Conservation (phyloP, 2,329 filamentous ascomycete genomes). For the Cladosporium sp. region DNA sequence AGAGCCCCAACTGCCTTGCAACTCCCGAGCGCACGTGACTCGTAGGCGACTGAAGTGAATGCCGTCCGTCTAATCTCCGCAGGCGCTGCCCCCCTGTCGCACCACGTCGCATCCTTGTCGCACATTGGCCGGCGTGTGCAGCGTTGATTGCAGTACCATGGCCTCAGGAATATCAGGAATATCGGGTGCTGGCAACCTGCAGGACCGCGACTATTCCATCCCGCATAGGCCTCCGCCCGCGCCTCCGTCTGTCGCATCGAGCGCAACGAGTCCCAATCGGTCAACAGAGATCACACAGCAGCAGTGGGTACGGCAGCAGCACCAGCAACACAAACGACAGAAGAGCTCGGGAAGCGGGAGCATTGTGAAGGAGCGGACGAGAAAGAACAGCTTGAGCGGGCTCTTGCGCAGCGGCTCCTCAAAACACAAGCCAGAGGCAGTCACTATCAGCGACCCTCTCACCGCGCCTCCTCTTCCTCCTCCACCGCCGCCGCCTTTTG, state of each 20-base stretch:
- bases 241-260: slow-evolving; percentile 22
- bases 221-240: slow-evolving; percentile 28
- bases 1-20: background rate
- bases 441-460: background rate
- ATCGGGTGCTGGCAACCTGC: slow-evolving; percentile 25
- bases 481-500: background rate
- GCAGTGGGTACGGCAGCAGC: background rate
- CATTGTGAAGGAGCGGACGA: slow-evolving; percentile 5
- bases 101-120: slow-evolving; percentile 19
- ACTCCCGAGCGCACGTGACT: slow-evolving; percentile 8
- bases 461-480: slow-evolving; percentile 20
- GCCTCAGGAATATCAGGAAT: slow-evolving; percentile 26
- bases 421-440: slow-evolving; percentile 12
- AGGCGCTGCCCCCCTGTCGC: slow-evolving; percentile 16
- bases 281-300: slow-evolving; percentile 18
- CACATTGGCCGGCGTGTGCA: slow-evolving; percentile 12
- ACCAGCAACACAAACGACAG: slow-evolving; percentile 13
- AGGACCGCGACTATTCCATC: slow-evolving; percentile 30
- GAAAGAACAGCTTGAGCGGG: slow-evolving; percentile 21
- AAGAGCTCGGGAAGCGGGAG: slow-evolving; percentile 20
- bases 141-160: slow-evolving; percentile 23
- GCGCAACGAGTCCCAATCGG: slow-evolving; percentile 17
- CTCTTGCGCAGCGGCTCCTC: slow-evolving; percentile 15
- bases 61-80: slow-evolving; percentile 10
- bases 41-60: slow-evolving; percentile 6